phyloP scores from a whole-genome alignment of 1,284 basidiomycete species.

The Ganoderma resinaceum region DNA sequence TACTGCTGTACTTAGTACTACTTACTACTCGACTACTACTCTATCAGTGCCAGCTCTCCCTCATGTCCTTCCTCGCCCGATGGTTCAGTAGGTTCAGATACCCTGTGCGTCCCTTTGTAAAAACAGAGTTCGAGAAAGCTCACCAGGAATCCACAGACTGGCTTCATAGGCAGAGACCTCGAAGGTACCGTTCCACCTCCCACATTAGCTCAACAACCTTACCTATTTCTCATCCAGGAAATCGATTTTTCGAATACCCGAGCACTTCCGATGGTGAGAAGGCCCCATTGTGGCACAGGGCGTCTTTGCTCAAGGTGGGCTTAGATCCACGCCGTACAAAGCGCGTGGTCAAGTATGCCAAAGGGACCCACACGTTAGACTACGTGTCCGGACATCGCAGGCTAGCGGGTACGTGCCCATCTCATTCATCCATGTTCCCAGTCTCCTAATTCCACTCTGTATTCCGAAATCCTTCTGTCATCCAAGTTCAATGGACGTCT shows the following conservation, averaged over 20 bases:
- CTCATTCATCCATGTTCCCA: neutral
- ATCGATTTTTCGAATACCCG: conserved; percentile 40
- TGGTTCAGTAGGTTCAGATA: conserved; percentile 32
- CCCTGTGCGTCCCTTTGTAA: conserved; percentile 30
- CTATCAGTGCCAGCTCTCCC: no score
- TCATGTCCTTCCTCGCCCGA: conserved; percentile 36
- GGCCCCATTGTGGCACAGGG: neutral
- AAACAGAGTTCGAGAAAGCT: neutral
- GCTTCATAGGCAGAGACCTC: conserved; percentile 38
- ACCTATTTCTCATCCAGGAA: conserved; percentile 28
- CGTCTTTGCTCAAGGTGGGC: neutral
- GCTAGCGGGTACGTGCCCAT: conserved; percentile 33
- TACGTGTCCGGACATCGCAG: conserved; percentile 36
- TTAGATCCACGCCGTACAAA: conserved; percentile 35
- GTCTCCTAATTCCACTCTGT: neutral
- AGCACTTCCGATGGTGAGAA: conserved; percentile 34
- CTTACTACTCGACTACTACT: neutral
- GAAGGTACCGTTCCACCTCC: conserved; percentile 32
- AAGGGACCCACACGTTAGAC: conserved; percentile 38
- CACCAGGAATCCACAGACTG: conserved; percentile 25
- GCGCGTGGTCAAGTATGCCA: conserved; percentile 42
- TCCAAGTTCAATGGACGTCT: conserved; percentile 41
- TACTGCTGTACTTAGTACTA: neutral
- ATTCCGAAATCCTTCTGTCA: no score
- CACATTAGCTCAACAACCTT: neutral